phyloP scores from a whole-genome alignment of 2,329 filamentous ascomycete genomes.

The Leptographium wingfieldii region DNA sequence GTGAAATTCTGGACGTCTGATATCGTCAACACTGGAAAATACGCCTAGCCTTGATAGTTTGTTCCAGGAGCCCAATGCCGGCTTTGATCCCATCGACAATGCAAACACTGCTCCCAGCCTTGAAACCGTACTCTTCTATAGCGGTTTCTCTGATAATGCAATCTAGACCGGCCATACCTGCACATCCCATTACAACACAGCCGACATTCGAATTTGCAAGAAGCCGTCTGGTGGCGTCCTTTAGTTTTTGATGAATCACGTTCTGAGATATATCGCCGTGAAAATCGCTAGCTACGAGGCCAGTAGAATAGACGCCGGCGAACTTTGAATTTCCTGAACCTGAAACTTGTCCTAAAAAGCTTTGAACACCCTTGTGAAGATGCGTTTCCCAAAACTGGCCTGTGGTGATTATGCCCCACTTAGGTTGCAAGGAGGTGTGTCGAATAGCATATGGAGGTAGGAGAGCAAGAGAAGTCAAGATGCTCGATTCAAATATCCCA shows the following conservation, averaged over 20 bases:
- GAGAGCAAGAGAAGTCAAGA: slow-evolving; percentile 50
- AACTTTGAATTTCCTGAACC: slow-evolving; percentile 38
- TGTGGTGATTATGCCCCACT: slow-evolving; percentile 81
- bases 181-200: slow-evolving; percentile 75
- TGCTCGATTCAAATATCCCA: slow-evolving; percentile 80
- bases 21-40: slow-evolving; percentile 19
- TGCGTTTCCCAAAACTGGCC: slow-evolving; percentile 73
- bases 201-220: slow-evolving; percentile 43
- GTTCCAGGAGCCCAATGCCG: slow-evolving; percentile 50
- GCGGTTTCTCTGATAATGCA: slow-evolving; percentile 60
- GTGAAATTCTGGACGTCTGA: not conserved
- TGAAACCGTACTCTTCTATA: slow-evolving; percentile 47
- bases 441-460: slow-evolving; percentile 20
- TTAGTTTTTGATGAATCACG: slow-evolving; percentile 53
- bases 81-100: slow-evolving; percentile 73
- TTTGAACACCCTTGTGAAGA: slow-evolving; percentile 49
- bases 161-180: slow-evolving; percentile 81
- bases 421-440: slow-evolving; percentile 18
- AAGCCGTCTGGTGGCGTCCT: slow-evolving; percentile 54
- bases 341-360: slow-evolving; percentile 43
- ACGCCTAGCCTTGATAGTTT: slow-evolving; percentile 31
- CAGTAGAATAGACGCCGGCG: slow-evolving; percentile 71
- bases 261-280: slow-evolving; percentile 54
- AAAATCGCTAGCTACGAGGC: slow-evolving; percentile 66
- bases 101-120: slow-evolving; percentile 39